phyloP scores from a whole-genome alignment of 768 basidiomycete species.

The Amanita pseudoporphyria region DNA sequence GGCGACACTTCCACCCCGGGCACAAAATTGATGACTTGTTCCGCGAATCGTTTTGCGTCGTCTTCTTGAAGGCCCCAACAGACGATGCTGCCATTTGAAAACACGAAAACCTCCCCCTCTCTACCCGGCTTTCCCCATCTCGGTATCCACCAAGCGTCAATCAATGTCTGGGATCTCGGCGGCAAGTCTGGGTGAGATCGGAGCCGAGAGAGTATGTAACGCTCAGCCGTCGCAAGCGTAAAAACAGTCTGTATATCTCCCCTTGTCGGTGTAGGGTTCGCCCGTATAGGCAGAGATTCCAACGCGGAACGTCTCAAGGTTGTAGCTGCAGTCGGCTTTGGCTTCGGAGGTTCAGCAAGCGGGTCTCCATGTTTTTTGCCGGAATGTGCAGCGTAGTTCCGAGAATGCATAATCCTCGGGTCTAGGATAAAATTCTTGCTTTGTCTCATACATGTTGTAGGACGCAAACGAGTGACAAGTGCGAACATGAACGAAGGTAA shows the following conservation, averaged over 20 bases:
- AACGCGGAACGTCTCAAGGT: slow-evolving; percentile 76
- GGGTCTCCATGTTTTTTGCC: neutral
- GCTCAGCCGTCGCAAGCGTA: slow-evolving; percentile 81
- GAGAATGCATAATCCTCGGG: neutral
- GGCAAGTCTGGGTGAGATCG: slow-evolving; percentile 42
- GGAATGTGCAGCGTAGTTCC: neutral
- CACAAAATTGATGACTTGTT: slow-evolving; percentile 45
- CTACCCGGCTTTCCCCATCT: slow-evolving; percentile 47
- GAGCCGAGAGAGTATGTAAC: slow-evolving; percentile 62
- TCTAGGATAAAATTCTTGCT: no score
- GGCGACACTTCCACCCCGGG: slow-evolving; percentile 52
- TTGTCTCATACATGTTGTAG: no score
- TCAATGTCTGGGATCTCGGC: slow-evolving; percentile 44
- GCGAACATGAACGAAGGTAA: no score
- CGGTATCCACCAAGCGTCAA: slow-evolving; percentile 77
- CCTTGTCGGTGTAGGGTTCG: slow-evolving; percentile 79
- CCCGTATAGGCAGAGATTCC: slow-evolving; percentile 77
- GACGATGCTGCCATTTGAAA: slow-evolving; percentile 81
- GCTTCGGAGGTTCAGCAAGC: slow-evolving; percentile 28
- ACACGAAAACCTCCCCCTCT: slow-evolving; percentile 82
- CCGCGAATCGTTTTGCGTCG: slow-evolving; percentile 60
- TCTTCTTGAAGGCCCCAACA: slow-evolving; percentile 81
- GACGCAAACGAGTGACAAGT: no score
- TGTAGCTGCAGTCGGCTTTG: slow-evolving; percentile 77
- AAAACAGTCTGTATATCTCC: slow-evolving; percentile 71